Evolutionary conservation across 768 basidiomycete species (phyloP), one percentile per base, ranked within the genome.

Genomic region (Multifurca ochricompacta): DNA sequence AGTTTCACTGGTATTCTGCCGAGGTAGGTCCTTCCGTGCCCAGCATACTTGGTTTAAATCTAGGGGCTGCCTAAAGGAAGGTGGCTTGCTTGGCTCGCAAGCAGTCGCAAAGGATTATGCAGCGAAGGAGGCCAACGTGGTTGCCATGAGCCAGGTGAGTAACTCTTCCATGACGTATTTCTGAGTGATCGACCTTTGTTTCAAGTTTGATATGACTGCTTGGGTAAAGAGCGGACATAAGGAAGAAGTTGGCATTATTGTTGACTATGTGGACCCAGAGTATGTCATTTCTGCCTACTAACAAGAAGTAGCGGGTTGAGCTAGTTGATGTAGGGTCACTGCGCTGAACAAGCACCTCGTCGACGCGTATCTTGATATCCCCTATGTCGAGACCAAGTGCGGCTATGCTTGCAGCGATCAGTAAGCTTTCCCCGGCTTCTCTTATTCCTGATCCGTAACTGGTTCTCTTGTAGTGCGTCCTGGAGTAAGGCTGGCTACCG

Each of bases 371-470:
- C 78, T 94, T 51, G 77, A 81, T 65, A 91, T 95, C 60, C 91
- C 92, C 25, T 90, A 80, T 62, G 85, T 81, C 25, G 82, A 89
- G 74, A 96, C 93, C 53, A 76, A 85, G 73, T 95, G 93, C 71
- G 91, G 88, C 32, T 95, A 96, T 65, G 91, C 91, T 48, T 96
- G 92, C 75, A 90, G 87, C 62, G 92, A 95, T 69, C 91, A 94
- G 87, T 91, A 71, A 66, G 75, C 58, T 35, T 46, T n/a, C 62
- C 25, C 54, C 34, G 59, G 64, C 67, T 65, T 61, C 62, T 28
- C 59, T 41, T 46, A 47, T 42, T 48, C 37, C 48, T 62, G 62
- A 58, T 64, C 65, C 61, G 66, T 70, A 56, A 67, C 60, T 49
- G 42, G 35, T 34, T 25, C 30, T 30, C 49, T 46, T 59, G 74